phyloP scores from a whole-genome alignment of 768 basidiomycete species.

The Austroboletus eburneus region DNA sequence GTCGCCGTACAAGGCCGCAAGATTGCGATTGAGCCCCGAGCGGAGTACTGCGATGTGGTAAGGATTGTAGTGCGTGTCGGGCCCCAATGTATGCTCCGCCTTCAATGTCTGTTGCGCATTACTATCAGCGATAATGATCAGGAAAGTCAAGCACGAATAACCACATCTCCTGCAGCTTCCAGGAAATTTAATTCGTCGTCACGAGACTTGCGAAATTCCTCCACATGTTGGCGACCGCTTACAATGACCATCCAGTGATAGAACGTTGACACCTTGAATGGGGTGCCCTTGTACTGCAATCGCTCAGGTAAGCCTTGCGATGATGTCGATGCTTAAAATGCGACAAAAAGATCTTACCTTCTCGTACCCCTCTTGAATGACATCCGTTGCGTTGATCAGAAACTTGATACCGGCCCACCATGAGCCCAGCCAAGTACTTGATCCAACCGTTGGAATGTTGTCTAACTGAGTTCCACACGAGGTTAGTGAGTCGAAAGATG shows the following conservation, averaged over 20 bases:
- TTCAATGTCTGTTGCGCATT: slow-evolving; percentile 30
- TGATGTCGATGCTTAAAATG: neutral
- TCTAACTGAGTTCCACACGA: slow-evolving; percentile 14
- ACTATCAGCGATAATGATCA: neutral
- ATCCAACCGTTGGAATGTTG: slow-evolving; percentile 32
- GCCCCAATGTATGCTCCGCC: slow-evolving; percentile 35
- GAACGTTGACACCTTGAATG: slow-evolving; percentile 31
- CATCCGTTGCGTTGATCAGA: slow-evolving; percentile 13
- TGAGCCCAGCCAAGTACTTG: slow-evolving; percentile 24
- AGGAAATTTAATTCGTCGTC: slow-evolving; percentile 37
- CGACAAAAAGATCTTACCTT: slow-evolving; percentile 20
- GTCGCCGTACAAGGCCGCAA: slow-evolving; percentile 35
- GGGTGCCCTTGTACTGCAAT: slow-evolving; percentile 24
- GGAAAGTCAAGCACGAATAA: neutral
- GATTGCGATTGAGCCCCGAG: slow-evolving; percentile 34
- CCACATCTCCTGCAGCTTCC: slow-evolving; percentile 17
- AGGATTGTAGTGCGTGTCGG: slow-evolving; percentile 22
- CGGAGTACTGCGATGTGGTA: slow-evolving; percentile 33
- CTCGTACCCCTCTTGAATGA: slow-evolving; percentile 32
- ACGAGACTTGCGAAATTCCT: slow-evolving; percentile 38
- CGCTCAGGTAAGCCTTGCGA: neutral
- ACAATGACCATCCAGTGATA: slow-evolving; percentile 39
- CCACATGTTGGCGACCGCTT: slow-evolving; percentile 28
- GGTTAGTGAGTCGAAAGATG: neutral
- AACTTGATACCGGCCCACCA: slow-evolving; percentile 22